These are phyloP conservation scores for Sanguinoderma infundibulare DNA, from an alignment of 1,284 basidiomycete genomes.

Conservation along the genomic window DNA sequence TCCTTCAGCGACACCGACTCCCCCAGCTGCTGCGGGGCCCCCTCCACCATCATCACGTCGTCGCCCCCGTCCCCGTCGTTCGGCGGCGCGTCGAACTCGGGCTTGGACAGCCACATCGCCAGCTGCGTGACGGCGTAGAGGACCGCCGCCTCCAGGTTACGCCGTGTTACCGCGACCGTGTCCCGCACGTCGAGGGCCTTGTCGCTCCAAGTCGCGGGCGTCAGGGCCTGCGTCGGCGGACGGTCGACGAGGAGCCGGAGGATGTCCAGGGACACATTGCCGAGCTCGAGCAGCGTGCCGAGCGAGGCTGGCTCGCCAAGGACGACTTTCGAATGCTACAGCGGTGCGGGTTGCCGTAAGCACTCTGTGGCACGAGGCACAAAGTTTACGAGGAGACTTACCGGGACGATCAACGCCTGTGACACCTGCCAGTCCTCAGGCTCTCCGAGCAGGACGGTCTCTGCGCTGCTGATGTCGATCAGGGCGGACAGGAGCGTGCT, in stretches of 20 bases:
- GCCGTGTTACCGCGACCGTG: conserved; percentile 55
- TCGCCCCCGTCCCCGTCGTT: conserved; percentile 49
- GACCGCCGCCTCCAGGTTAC: conserved; percentile 71
- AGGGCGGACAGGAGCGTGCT: conserved; percentile 74
- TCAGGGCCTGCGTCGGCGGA: conserved; percentile 56
- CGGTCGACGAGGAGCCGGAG: conserved; percentile 63
- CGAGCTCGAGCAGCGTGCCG: conserved; percentile 79
- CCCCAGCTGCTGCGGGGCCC: conserved; percentile 6
- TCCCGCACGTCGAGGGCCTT: conserved; percentile 60
- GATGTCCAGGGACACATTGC: conserved; percentile 72
- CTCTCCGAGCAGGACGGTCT: conserved; percentile 66
- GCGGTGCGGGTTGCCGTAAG: conserved; percentile 21
- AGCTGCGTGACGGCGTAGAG: conserved; percentile 82
- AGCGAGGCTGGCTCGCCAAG: conserved; percentile 78
- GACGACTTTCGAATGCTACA: conserved; percentile 80
- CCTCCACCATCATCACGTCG: conserved; percentile 33
- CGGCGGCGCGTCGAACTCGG: conserved; percentile 56
- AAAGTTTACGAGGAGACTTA: conserved; percentile 45
- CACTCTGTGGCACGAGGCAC: not conserved
- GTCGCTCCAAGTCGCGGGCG: conserved; percentile 41
- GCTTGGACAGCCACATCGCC: conserved; percentile 73
- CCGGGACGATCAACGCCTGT: conserved; percentile 74
- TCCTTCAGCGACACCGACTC: conserved; percentile 41
- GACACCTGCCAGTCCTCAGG: conserved; percentile 73
- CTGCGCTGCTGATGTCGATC: conserved; percentile 71